A percentile compares a stretch with the other conserved stretches of the same genome.
phyloP scores from a whole-genome alignment of 2,329 filamentous ascomycete genomes.

The Truncatella angustata region DNA sequence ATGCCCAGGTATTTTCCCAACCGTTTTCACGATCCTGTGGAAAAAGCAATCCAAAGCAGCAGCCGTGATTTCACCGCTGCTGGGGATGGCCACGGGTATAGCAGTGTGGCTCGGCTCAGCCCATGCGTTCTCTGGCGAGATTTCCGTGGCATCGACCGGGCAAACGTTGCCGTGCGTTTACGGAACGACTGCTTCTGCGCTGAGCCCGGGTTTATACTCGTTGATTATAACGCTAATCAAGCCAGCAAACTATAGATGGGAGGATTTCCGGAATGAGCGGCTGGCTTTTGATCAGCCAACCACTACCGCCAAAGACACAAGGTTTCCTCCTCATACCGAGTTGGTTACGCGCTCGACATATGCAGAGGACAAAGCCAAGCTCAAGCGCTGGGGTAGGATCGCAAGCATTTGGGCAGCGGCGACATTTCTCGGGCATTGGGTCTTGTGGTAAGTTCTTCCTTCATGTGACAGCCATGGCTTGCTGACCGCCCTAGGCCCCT shows the following conservation, averaged over 20 bases:
- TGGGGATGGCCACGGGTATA: slow-evolving; percentile 6
- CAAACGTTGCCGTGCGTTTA: slow-evolving; percentile 6
- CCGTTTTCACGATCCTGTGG: slow-evolving; percentile 9
- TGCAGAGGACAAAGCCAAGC: slow-evolving; percentile 28
- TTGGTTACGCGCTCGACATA: slow-evolving; percentile 24
- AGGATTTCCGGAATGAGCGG: slow-evolving; percentile 37
- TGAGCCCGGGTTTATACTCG: slow-evolving; percentile 5
- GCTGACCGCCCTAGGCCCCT: slow-evolving; percentile 34
- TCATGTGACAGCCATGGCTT: background rate
- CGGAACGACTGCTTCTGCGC: slow-evolving; percentile 4
- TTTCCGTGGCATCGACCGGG: background rate
- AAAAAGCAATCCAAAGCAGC: slow-evolving; percentile 9
- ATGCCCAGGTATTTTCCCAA: slow-evolving; percentile 6
- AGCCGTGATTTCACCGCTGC: slow-evolving; percentile 34
- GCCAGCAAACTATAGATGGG: slow-evolving; percentile 12
- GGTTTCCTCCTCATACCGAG: slow-evolving; percentile 19
- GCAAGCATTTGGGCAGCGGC: slow-evolving; percentile 44
- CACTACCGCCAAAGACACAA: slow-evolving; percentile 8
- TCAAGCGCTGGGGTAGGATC: slow-evolving; percentile 46
- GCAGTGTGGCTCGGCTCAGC: slow-evolving; percentile 6
- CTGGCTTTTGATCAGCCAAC: slow-evolving; percentile 34
- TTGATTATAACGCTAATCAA: slow-evolving; percentile 1
- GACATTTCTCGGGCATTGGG: slow-evolving; percentile 52
- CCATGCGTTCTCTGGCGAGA: slow-evolving; percentile 1
- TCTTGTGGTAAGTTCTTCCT: slow-evolving; percentile 39